Percentiles rank a stretch among this genome's conserved stretches.
These are phyloP conservation scores for Saururus chinensis DNA, from an alignment of 164 flowering plant species.

Conservation along the genomic window DNA sequence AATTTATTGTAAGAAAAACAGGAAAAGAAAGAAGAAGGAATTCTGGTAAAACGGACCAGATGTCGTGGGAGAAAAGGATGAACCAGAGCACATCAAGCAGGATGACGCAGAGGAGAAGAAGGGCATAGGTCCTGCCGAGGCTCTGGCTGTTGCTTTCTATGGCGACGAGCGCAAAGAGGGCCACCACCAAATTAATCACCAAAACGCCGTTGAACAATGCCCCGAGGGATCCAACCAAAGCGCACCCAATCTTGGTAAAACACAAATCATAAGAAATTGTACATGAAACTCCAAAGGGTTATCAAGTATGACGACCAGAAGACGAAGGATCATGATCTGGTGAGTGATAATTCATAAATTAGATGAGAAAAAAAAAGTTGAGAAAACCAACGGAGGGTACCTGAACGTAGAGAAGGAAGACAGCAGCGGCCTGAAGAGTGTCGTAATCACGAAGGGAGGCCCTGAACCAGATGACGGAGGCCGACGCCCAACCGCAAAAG, in stretches of 20 bases:
- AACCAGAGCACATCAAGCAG: slow-evolving; percentile 69
- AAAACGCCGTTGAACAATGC: slow-evolving; percentile 75
- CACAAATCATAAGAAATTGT: neutral
- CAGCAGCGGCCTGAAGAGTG: slow-evolving; percentile 43
- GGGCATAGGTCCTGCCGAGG: slow-evolving; percentile 74
- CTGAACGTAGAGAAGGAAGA: slow-evolving; percentile 61
- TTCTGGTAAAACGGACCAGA: slow-evolving; percentile 35
- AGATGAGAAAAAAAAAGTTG: too few relatives aligned
- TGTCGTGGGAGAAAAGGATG: slow-evolving; percentile 46
- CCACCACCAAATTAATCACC: slow-evolving; percentile 55
- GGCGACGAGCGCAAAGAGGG: slow-evolving; percentile 83
- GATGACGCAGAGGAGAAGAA: slow-evolving; percentile 54
- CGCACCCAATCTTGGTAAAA: slow-evolving; percentile 52
- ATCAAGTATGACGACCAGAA: too few relatives aligned
- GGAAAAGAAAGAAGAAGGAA: too few relatives aligned
- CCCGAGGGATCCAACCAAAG: slow-evolving; percentile 80
- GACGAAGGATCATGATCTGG: too few relatives aligned
- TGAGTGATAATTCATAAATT: too few relatives aligned
- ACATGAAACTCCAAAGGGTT: too few relatives aligned
- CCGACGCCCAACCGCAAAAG: too few relatives aligned
- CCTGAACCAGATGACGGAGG: too few relatives aligned
- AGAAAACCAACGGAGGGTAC: slow-evolving; percentile 13
- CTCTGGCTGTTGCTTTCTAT: slow-evolving; percentile 87
- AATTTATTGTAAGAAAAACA: too few relatives aligned
- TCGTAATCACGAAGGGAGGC: slow-evolving; percentile 67